Conservation (phyloP, 2,329 filamentous ascomycete species). For the Xylariaceae sp. region DNA sequence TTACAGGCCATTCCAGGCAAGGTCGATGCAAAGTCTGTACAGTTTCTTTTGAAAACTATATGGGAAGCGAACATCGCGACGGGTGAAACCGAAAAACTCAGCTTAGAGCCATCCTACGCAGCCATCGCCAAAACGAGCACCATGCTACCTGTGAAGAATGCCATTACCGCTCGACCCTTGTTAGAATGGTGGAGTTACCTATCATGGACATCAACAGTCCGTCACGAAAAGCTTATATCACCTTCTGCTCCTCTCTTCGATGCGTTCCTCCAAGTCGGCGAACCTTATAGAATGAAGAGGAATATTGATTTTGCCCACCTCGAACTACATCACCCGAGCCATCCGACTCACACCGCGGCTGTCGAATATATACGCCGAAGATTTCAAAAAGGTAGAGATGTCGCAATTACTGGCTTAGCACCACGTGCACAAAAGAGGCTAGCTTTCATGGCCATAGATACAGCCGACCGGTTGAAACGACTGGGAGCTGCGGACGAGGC, state of each 20-base stretch:
- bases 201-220: constrained; percentile 49
- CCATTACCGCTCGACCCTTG: constrained; percentile 33
- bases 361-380: constrained; percentile 37
- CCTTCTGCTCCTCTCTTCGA: constrained; percentile 49
- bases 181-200: constrained; percentile 42
- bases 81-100: constrained; percentile 27
- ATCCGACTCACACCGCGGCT: constrained; percentile 43
- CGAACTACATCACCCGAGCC: constrained; percentile 49
- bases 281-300: constrained; percentile 30
- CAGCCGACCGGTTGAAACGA: constrained; percentile 18
- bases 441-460: constrained; percentile 21
- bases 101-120: constrained; percentile 46
- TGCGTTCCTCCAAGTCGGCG: constrained; percentile 44
- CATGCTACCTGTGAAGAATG: constrained; percentile 32
- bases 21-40: constrained; percentile 25
- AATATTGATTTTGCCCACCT: constrained; percentile 49
- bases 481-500: constrained; percentile 18
- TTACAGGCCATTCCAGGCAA: constrained; percentile 13
- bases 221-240: constrained; percentile 39
- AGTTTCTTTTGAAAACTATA: constrained; percentile 35
- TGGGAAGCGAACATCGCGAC: constrained; percentile 28
- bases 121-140: constrained; percentile 43
- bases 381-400: constrained; percentile 2
- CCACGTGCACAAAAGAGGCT: constrained; percentile 5
- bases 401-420: constrained; percentile 1